Evolutionary conservation across 1,284 basidiomycete species (phyloP), one percentile per base, ranked within the genome.

Genomic region (Malassezia dermatis): DNA sequence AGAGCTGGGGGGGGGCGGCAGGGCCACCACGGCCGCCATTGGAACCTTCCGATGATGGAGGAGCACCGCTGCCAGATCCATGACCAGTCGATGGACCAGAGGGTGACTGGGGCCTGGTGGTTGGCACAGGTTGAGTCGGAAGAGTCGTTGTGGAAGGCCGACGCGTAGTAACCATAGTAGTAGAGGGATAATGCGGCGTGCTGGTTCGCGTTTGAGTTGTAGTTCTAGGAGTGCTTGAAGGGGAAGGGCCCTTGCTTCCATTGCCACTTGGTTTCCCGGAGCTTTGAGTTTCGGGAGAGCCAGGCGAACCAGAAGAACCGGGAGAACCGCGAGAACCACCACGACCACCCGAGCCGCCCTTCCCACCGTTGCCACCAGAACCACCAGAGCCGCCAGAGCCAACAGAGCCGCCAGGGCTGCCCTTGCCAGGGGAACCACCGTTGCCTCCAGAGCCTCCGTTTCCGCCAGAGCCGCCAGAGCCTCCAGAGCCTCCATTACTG

Each of bases 391-490:
- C n/a, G n/a, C 47, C 48, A 3, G 34, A 27, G 21, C 51, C 51
- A 1, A 32, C 51, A 11, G 41, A 31, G 28, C 51, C 52, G 21
- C 53, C 58, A 15, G 46, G n/a, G 44, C 48, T 49, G 1, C 52
- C 53, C 26, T 43, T 32, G 26, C 53, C 46, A 15, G 31, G 47
- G 15, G 44, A 32, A 24, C 53, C 53, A 8, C 53, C 48, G 21
- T 46, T 30, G 41, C 53, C 53, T 5, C 53, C 54, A 13, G 51
- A 31, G 34, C 49, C 49, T 3, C 48, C 39, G 19, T 48, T 12
- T 12, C 39, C 27, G 3, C 55, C 59, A 11, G 52, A 49, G 12
- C 35, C 45, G 19, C 59, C 53, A 12, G 48, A 35, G 21, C 51
- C 34, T 4, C 48, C 48, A 26, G 13, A 21, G 8, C 60, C 57